Base-by-base conservation (phyloP, 768 basidiomycete genomes). In the Dentipellis fragilis region DNA sequence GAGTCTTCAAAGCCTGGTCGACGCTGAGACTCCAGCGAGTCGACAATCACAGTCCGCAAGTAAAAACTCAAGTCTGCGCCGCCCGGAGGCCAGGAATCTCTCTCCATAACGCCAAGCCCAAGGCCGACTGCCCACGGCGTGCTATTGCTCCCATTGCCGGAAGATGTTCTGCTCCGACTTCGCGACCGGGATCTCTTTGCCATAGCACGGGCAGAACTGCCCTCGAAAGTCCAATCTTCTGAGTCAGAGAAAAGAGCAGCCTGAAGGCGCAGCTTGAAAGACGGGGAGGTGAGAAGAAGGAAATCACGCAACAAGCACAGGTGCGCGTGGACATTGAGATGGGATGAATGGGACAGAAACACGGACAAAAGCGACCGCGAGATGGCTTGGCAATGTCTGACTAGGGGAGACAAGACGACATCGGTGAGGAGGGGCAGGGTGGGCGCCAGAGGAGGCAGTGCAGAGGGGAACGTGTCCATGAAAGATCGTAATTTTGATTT, bases 81-180 rank as follows among this genome's bases (percentile, higher is more conserved):
- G 16, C 87, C 85, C 11, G 93, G 93, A 0, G 93, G 93, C 93
- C 93, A 95, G 4, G 76, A 80, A 51, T 82, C 81, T 37, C 85
- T 74, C 47, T 87, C 83, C 38, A 85, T 78, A n/a, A 95, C 68
- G 2, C 80, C 78, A 0, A 83, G 74, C 9, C 87, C 84, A 6
- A 95, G 69, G 1, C 92, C 93, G 6, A 93, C 77, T 0, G 81
- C 80, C 81, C 84, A 81, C 1, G 61, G 52, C 17, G 19, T 54
- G 3, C 17, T 47, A 10, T 56, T 17, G 12, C 38, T 17, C 23
- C 40, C 52, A 36, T 35, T 46, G 39, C 34, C 42, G 21, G 48
- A 49, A 10, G 14, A 22, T 22, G 48, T 19, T 14, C 48, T n/a
- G 8, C 7, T 49, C 48, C 48, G 21, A 16, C 42, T 40, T 4